Evolutionary conservation across 2,329 filamentous ascomycete species (phyloP).

Genomic region (Talaromyces atroroseus): DNA sequence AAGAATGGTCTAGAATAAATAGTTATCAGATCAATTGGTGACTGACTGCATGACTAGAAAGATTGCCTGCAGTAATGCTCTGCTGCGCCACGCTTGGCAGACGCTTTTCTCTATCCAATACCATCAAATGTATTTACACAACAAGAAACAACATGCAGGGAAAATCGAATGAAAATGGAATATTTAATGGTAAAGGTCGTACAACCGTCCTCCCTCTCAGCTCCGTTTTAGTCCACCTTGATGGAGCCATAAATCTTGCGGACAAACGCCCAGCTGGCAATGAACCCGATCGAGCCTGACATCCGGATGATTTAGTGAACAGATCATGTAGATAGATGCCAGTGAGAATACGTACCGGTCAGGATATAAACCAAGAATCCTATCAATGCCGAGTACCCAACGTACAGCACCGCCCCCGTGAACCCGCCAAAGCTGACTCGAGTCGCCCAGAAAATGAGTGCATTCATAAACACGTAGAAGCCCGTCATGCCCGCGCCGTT

Average conservation of each 20-base stretch:
- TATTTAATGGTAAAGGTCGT: background rate
- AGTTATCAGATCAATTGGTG: background rate
- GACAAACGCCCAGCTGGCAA: slow-evolving; percentile 90
- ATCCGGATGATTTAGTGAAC: slow-evolving; percentile 4
- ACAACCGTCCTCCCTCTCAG: background rate
- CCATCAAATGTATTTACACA: background rate
- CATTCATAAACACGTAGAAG: slow-evolving; percentile 86
- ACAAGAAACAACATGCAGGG: background rate
- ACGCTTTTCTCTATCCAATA: background rate
- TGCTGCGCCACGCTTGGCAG: slow-evolving; percentile 12
- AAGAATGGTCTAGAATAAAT: background rate
- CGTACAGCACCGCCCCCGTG: slow-evolving; percentile 81
- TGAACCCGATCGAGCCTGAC: slow-evolving; percentile 87
- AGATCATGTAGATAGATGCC: background rate
- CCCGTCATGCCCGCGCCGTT: slow-evolving; percentile 85
- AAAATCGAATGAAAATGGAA: background rate
- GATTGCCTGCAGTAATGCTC: too few relatives aligned
- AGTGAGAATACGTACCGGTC: slow-evolving; percentile 70
- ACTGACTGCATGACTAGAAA: background rate
- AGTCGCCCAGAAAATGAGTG: slow-evolving; percentile 82
- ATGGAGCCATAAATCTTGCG: slow-evolving; percentile 94
- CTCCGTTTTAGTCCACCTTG: slow-evolving; percentile 79
- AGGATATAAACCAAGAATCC: slow-evolving; percentile 90
- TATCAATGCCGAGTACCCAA: slow-evolving; percentile 86
- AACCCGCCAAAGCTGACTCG: slow-evolving; percentile 80